Conservation (phyloP, 495 filamentous ascomycete genomes). For the Neurospora sp. region DNA sequence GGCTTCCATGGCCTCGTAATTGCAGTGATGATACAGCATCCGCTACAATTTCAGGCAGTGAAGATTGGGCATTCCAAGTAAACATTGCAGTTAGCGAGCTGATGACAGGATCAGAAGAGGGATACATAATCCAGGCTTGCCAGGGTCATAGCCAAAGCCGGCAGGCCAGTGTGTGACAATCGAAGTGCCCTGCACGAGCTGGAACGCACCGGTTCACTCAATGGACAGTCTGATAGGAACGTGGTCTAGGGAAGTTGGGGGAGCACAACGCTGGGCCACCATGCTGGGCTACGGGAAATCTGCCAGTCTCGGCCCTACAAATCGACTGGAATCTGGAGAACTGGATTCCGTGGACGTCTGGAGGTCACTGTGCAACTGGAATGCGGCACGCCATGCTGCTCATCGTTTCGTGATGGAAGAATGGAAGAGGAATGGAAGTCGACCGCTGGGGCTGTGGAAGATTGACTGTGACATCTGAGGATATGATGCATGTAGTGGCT, state of each 20-base stretch:
- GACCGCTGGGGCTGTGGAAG: neutral
- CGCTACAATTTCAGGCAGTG: neutral
- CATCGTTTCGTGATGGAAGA: neutral
- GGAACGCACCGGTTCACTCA: neutral
- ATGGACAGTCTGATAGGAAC: neutral
- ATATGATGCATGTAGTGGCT: neutral
- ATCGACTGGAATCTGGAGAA: neutral
- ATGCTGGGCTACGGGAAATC: neutral
- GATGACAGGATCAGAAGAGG: neutral
- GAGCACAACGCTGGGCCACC: neutral
- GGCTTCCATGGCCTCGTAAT: neutral
- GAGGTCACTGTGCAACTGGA: neutral
- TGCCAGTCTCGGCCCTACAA: neutral
- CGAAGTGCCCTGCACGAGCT: neutral
- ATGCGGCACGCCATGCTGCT: neutral
- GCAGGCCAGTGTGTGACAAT: neutral
- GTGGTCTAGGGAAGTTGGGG: neutral
- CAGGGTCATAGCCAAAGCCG: neutral
- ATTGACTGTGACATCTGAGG: neutral
- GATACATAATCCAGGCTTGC: neutral
- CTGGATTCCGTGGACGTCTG: neutral
- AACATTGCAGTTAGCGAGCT: neutral
- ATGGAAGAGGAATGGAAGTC: neutral
- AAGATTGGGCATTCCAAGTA: neutral
- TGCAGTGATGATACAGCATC: neutral